A percentile compares a stretch with the other conserved stretches of the same genome.
Evolutionary conservation across 2,329 filamentous ascomycete genomes (phyloP).

Genomic region (Alternaria incomplexa): DNA sequence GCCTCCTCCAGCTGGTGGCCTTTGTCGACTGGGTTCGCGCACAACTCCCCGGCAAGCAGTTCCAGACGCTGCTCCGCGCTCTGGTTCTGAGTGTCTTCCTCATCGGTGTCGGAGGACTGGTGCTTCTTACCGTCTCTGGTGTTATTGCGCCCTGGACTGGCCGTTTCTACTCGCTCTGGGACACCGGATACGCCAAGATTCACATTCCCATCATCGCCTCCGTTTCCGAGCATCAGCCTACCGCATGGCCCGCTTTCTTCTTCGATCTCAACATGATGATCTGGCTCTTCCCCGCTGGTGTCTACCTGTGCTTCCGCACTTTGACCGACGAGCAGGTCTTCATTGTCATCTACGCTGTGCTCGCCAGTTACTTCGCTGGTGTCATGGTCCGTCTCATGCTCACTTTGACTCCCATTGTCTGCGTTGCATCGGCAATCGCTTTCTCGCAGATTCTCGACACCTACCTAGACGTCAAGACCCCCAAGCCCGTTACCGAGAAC

Average conservation of each 20-base stretch:
- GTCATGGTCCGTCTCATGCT: conserved; percentile 99
- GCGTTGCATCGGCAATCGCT: conserved; percentile 88
- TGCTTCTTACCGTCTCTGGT: conserved; percentile 81
- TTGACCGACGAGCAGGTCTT: conserved; percentile 97
- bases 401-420: conserved; percentile 94
- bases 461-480: conserved; percentile 73
- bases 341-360: conserved; percentile 93
- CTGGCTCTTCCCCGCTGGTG: conserved; percentile 98
- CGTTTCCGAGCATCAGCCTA: conserved; percentile 99
- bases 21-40: conserved; percentile 89
- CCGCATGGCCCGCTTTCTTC: conserved; percentile 98
- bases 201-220: conserved; percentile 99
- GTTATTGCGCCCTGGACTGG: conserved; percentile 97
- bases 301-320: conserved; percentile 96
- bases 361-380: conserved; percentile 96
- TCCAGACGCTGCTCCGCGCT: conserved; percentile 84
- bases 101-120: conserved; percentile 75
- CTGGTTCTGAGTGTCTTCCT: conserved; percentile 77
- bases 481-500: conserved; percentile 56
- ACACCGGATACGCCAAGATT: conserved; percentile 98
- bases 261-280: conserved; percentile 98
- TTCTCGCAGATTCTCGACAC: conserved; percentile 87
- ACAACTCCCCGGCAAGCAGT: conserved; percentile 91
- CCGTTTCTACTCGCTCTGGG: conserved; percentile 99
- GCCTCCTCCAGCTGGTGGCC: conserved; percentile 89